These are phyloP conservation scores for Thielaviopsis ethacetica DNA, from an alignment of 2,329 filamentous ascomycete genomes.

Conservation along the genomic window DNA sequence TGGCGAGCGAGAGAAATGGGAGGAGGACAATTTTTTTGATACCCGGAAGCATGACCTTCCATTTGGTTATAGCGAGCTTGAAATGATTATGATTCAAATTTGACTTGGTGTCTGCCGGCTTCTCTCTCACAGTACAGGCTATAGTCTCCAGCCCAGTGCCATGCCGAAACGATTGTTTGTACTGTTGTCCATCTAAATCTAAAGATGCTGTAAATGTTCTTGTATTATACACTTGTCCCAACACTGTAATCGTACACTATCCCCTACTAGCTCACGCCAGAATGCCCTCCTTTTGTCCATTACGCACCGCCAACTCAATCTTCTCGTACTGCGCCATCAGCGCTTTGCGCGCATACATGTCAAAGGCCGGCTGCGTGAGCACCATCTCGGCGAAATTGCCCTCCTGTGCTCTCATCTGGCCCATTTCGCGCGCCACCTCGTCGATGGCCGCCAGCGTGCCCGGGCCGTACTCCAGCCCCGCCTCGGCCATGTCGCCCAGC, in stretches of 20 bases:
- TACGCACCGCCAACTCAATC: neutral
- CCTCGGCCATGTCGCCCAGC: conserved; percentile 48
- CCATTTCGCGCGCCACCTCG: conserved; percentile 2
- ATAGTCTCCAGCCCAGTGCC: no score
- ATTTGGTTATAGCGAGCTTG: neutral
- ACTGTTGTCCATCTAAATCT: neutral
- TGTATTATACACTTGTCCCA: neutral
- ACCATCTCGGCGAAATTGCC: conserved; percentile 5
- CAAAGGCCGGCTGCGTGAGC: neutral
- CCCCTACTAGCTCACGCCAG: neutral
- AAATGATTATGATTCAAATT: no score
- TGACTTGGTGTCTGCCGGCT: no score
- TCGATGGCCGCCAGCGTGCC: conserved; percentile 4
- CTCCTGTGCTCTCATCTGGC: neutral
- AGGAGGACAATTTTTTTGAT: neutral
- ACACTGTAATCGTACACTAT: neutral
- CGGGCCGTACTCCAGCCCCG: conserved; percentile 29
- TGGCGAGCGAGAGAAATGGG: neutral
- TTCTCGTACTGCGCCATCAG: conserved; percentile 1
- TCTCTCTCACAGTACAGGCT: no score
- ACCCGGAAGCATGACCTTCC: neutral
- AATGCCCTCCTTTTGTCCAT: neutral
- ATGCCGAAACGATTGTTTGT: no score
- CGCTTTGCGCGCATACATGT: neutral
- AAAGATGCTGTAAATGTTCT: neutral